These are phyloP conservation scores for Adansonia gregorii DNA, from an alignment of 441 rosid species.

Conservation along the genomic window DNA sequence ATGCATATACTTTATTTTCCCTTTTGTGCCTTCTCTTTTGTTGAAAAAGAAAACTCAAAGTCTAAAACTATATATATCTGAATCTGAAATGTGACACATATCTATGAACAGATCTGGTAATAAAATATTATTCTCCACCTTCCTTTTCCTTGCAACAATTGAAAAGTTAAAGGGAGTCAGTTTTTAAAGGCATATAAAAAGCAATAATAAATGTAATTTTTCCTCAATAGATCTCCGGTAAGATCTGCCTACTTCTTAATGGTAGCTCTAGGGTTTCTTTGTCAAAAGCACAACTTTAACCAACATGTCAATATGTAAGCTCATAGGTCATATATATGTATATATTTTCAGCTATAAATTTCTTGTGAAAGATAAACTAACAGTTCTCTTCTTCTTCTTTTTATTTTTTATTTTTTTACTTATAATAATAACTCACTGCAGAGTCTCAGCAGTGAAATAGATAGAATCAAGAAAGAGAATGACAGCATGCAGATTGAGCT, in stretches of 20 bases:
- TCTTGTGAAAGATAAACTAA: not conserved
- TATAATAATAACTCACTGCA: constrained; percentile 42
- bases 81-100: constrained; percentile 37
- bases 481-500: constrained; percentile 84
- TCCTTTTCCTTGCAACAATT: constrained; percentile 47
- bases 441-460: constrained; percentile 82
- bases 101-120: constrained; percentile 59
- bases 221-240: constrained; percentile 16
- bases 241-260: constrained; percentile 20
- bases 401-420: not conserved
- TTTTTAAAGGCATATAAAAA: constrained; percentile 3
- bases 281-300: constrained; percentile 19
- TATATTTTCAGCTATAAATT: not conserved
- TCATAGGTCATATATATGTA: constrained; percentile 2
- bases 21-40: not conserved
- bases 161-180: constrained; percentile 18
- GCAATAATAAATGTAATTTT: constrained; percentile 10
- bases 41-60: constrained; percentile 17
- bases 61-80: not conserved
- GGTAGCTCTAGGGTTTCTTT: constrained; percentile 25
- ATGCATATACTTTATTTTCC: constrained; percentile 19
- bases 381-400: not conserved
- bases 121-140: constrained; percentile 37
- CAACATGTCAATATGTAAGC: constrained; percentile 18
- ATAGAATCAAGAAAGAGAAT: constrained; percentile 87